Evolutionary conservation across 2,329 filamentous ascomycete genomes (phyloP), one percentile per base, ranked within the genome.

Genomic region (Cucurbitaria berberidis): DNA sequence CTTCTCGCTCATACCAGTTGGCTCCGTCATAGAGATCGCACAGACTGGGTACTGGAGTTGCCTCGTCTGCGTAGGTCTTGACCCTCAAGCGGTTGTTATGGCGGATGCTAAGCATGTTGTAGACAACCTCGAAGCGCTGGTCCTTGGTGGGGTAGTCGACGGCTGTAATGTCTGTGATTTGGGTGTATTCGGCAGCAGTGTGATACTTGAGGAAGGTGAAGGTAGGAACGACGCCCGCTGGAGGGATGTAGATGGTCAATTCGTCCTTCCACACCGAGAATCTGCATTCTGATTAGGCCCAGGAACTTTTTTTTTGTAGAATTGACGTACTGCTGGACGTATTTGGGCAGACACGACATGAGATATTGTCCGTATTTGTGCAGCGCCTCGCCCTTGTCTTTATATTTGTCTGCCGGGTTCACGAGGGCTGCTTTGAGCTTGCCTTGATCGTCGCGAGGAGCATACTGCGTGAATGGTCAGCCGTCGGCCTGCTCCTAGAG

Each of bases 191-290:
- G 77, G 95, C 93, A 43, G 95, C 88, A 32, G 95, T 97, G 82
- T 99, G 96, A 81, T 96, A 89, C 81, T 98, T 98, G 69, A 99
- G 84, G 81, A 99, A 99, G 57, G 85, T 86, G 77, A 99, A 93
- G 69, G 96, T 89, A 34, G 95, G 95, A 65, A 97, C 86, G 67
- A 98, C 87, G 64, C 91, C 95, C 32, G 89, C 80, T 1, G 95
- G 95, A 42, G 91, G 83, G 72, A 98, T 95, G 78, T 96, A 93
- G 76, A 97, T 91, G 67, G 89, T 92, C 74, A 99, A 86, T 79
- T 99, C 95, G 75, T 99, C 95, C 81, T 99, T 99, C 95, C 95
- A 99, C 50, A 99, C 93, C 11, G 93, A 96, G 81, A 98, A 98
- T 51, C 78, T 80, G 56, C 2, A 8, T 15, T n/a, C 9, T 2